These are phyloP conservation scores for Chaetomium cochliodes DNA, from an alignment of 495 filamentous ascomycete genomes.

Conservation along the genomic window DNA sequence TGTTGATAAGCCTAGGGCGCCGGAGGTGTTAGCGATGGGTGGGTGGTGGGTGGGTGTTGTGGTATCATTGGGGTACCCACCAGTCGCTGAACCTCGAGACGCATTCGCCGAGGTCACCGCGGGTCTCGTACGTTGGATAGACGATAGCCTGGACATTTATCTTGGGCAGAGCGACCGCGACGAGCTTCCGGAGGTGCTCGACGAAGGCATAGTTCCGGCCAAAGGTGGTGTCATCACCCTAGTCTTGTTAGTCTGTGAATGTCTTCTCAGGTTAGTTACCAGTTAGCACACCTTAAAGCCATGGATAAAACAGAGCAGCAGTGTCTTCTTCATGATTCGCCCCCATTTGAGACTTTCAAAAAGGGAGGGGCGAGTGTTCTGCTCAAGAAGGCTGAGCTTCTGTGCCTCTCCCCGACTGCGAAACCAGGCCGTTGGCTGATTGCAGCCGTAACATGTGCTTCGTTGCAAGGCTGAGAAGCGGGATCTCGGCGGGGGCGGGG, in stretches of 20 bases:
- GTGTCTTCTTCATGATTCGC: conserved; percentile 76
- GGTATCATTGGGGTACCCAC: conserved; percentile 42
- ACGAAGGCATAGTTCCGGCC: conserved; percentile 62
- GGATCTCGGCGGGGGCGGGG: background rate
- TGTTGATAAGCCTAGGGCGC: conserved; percentile 72
- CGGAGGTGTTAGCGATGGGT: background rate
- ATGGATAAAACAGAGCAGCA: conserved; percentile 91
- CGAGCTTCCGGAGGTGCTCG: conserved; percentile 66
- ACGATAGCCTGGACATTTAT: conserved; percentile 66
- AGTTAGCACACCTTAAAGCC: conserved; percentile 76
- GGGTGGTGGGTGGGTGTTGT: conserved; percentile 3
- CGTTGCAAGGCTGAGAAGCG: conserved; percentile 10
- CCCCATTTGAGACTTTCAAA: conserved; percentile 31
- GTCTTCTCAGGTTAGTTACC: background rate
- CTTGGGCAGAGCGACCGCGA: conserved; percentile 70
- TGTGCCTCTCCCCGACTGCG: background rate
- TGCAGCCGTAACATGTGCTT: background rate
- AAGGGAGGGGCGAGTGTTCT: background rate
- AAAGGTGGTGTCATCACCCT: conserved; percentile 92
- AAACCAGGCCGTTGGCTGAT: background rate
- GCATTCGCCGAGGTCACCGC: conserved; percentile 79
- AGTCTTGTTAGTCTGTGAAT: conserved; percentile 7
- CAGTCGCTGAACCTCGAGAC: conserved; percentile 84
- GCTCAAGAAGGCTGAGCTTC: background rate
- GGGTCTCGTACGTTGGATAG: conserved; percentile 90